Evolutionary conservation across 2,329 filamentous ascomycete genomes (phyloP).

Genomic region (Knufia petricola): DNA sequence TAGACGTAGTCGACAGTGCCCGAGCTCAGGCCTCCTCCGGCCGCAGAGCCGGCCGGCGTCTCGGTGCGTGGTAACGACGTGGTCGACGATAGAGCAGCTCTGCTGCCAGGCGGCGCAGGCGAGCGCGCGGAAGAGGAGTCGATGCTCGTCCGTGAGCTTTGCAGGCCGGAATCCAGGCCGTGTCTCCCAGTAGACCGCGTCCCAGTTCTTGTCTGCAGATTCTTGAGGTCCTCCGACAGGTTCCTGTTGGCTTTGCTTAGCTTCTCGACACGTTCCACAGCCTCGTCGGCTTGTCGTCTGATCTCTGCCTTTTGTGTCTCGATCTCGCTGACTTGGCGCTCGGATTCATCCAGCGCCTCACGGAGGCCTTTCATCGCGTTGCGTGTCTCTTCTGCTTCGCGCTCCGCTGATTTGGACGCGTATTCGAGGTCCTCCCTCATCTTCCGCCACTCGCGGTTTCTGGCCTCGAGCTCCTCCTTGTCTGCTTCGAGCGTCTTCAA

Average conservation of each 20-base stretch:
- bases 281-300: conserved; percentile 66
- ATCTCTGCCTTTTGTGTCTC: conserved; percentile 75
- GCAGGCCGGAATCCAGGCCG: conserved; percentile 35
- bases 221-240: conserved; percentile 50
- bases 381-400: conserved; percentile 67
- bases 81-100: conserved; percentile 24
- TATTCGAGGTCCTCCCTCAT: conserved; percentile 68
- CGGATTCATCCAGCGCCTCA: conserved; percentile 74
- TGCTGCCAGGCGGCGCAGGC: conserved; percentile 35
- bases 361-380: conserved; percentile 68
- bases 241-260: conserved; percentile 58
- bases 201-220: conserved; percentile 32
- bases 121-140: conserved; percentile 36
- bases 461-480: conserved; percentile 64
- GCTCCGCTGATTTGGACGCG: conserved; percentile 55
- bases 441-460: conserved; percentile 63
- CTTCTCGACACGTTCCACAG: conserved; percentile 65
- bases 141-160: conserved; percentile 50
- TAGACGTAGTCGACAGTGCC: conserved; percentile 50
- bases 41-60: conserved; percentile 27
- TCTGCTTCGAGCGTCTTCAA: conserved; percentile 62
- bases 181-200: conserved; percentile 19
- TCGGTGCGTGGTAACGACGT: conserved; percentile 26
- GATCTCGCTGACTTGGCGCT: conserved; percentile 70
- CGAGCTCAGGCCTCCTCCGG: conserved; percentile 17